These are phyloP conservation scores for Paspalum notatum DNA, from an alignment of 176 grass and related monocot genomes.

Conservation along the genomic window DNA sequence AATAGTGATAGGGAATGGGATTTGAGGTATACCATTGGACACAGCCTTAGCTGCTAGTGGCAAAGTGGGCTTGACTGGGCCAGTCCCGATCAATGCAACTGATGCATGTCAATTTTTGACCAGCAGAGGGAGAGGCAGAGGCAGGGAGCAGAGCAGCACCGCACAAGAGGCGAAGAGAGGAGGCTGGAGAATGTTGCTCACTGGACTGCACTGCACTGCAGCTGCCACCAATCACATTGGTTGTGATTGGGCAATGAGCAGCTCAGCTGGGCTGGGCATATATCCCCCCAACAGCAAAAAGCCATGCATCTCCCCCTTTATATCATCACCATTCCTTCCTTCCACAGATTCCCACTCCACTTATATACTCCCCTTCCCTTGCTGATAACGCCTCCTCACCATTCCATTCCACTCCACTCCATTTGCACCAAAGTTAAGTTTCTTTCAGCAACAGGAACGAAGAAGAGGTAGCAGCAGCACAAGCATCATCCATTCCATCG, in stretches of 20 bases:
- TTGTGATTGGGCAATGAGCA: background rate
- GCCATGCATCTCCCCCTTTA: constrained; percentile 50
- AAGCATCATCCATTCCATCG: too few relatives aligned
- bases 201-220: constrained; percentile 22
- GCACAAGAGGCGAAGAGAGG: too few relatives aligned
- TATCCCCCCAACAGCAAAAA: constrained; percentile 49
- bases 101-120: background rate
- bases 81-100: background rate
- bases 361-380: constrained; percentile 50
- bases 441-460: background rate
- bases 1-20: too few relatives aligned
- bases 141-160: background rate
- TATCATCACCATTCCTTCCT: constrained; percentile 31
- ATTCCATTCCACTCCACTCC: background rate
- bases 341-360: constrained; percentile 48
- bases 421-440: background rate
- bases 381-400: constrained; percentile 34
- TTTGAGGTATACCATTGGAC: too few relatives aligned
- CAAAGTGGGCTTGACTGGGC: constrained; percentile 23
- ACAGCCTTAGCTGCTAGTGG: too few relatives aligned
- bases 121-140: background rate
- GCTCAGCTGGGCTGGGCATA: constrained; percentile 16
- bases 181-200: constrained; percentile 19
- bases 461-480: too few relatives aligned
- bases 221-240: background rate